Base-by-base conservation (phyloP, 495 filamentous ascomycete genomes). In the Ascobolus immersus region DNA sequence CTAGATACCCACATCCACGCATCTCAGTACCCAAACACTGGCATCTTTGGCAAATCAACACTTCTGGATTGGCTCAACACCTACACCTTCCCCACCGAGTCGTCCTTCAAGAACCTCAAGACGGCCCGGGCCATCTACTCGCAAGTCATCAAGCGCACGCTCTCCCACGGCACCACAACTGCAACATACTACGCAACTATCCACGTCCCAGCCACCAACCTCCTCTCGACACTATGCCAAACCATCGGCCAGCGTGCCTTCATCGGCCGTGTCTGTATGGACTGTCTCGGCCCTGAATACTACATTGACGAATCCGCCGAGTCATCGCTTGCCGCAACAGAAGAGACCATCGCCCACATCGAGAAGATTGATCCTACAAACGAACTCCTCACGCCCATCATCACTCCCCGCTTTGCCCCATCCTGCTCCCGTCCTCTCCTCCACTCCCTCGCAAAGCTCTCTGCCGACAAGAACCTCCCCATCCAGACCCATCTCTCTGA, bases 81-180 rank as follows among this genome's bases (percentile, higher is more conserved):
- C 3, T 96, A 96, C 56, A 96, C 84, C n/a, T 96, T 90, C 53
- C 84, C 84, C 0, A 62, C 90, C 35, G 84, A 94, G 54, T 58
- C 67, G 9, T 76, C 71, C 12, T 64, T 92, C 35, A 44, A 54
- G 4, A 48, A 53, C 37, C 54, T 52, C 26, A 44, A 56, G 28
- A 61, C 57, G 49, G 64, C 62, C 37, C 43, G 48, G 28, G 56
- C 40, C 41, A 64, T 82, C 39, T 94, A 94, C 54, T 59, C 61
- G 12, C 66, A 68, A 41, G 70, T 73, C 47, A 64, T 94, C 42
- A 53, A 61, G 31, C 71, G 73, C 27, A 89, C 81, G 0, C 67
- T 96, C 25, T 61, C 77, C 30, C 64, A 91, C 54, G 84, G 84
- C 38, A 96, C 84, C 15, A 96, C 84, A 0, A 77, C 68, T 8